Base-by-base conservation (phyloP, 2,329 filamentous ascomycete species). In the Fusarium tupiense region DNA sequence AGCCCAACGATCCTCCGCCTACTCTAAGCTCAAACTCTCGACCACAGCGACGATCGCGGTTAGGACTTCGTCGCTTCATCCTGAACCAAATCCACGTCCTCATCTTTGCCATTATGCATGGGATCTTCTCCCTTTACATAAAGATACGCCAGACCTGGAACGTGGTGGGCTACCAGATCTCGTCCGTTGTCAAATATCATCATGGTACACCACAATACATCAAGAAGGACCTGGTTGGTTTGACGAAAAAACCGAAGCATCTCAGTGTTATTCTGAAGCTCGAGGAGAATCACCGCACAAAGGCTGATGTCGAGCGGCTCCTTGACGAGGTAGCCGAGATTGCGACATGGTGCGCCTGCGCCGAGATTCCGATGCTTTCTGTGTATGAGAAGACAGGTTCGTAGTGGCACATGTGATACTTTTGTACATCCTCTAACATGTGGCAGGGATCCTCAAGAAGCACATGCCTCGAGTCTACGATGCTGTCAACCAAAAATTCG, bases 121-220 rank as follows among this genome's bases (percentile, higher is more conserved):
- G 92, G 71, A 81, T 98, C 75, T 98, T 98, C 84, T 96, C 94
- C 12, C 86, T 98, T 74, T 97, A 96, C 82, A 92, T 98, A 75
- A 93, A 95, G 72, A 84, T 94, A 67, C 91, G 95, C 66, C 91
- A 94, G 80, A 90, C 91, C 63, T 96, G 94, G 84, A 92, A 96
- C 81, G 90, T 92, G 14, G 88, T 97, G 57, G 87, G 91, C 76
- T 93, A 96, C 81, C 91, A 93, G 68, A 85, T 96, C 73, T 90
- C 94, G 61, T 93, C 94, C 16, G 89, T 98, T 70, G 87, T 97
- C 62, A 95, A 96, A 82, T 96, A 99, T 85, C 97, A 99, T 84
- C 96, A 99, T 83, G 93, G 94, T 60, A 97, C 96, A 2, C 96
- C 96, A 13, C 94, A 97, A 81, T 91, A 98, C 80, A 98, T 99